Evolutionary conservation across 352 stramenopile genomes (phyloP), one percentile per base, ranked within the genome.

Genomic region (Pythium grandisporangium): DNA sequence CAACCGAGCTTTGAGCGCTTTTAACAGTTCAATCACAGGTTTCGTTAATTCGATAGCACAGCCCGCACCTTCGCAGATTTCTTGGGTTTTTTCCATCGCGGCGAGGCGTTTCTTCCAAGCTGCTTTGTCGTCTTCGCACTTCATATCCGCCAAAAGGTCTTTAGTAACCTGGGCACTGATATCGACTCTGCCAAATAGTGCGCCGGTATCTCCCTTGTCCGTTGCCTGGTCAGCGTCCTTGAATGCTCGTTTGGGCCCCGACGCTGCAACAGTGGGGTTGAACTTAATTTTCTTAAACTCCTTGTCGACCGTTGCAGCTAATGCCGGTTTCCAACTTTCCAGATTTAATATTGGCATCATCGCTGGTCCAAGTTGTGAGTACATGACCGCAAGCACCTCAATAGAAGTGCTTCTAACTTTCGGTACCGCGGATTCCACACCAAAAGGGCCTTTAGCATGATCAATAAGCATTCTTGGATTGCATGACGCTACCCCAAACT

Each of bases 1-100:
- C 11, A 94, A 45, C 17, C 81, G 74, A 30, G 70, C 70, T 58
- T 90, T 94, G 27, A 94, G 51, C 0, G 42, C 63, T 27, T 80
- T 75, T 42, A 93, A 61, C 5, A 89, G 37, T 51, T 93, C 81
- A 51, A 82, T 67, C 4, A 94, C 81, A 8, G 64, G 52, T 29
- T 89, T 86, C 0, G 79, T 93, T 32, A 91, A 84, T 49, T 93
- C 77, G 42, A 94, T 94, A 5, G 68, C 64, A 40, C 73, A 79
- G 19, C 68, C 81, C 33, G 81, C 66, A 12, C 60, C 52, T 46
- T 91, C 79, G 42, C 78, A 94, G 42, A 94, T 84, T 24, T 55
- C 66, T 47, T 92, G 72, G 1, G 86, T 64, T 19, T 45, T 65
- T 25, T 91, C 79, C 70, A 94, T 94, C 2, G 81, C 81, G 24